Base-by-base conservation (phyloP, 148 eudicot genomes). In the Diospyros kaki region DNA sequence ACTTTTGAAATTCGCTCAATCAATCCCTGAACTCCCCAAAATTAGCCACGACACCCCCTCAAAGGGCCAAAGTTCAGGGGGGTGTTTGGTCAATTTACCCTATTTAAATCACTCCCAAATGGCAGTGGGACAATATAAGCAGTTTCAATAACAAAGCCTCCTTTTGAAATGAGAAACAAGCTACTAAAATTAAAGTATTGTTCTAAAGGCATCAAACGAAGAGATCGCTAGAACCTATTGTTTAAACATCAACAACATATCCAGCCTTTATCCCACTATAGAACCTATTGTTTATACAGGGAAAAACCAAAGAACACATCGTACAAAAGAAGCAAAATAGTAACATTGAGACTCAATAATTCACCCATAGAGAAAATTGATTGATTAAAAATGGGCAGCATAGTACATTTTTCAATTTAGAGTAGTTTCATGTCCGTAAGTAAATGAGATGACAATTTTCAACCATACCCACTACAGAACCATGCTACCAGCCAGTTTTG, bases 81-180 rank as follows among this genome's bases (percentile, higher is more conserved):
- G 28, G 28, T 28, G 28, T 28, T 28, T 28, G 28, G 28, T 28
- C 28, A 28, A 28, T 28, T 28, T 28, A 28, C 28, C 28, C 28
- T 28, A 48, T 48, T 48, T 48, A 48, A 8, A 48, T 48, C 4
- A 48, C 8, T 48, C 52, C 52, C 4, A 48, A 48, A 18, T 28
- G 41, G 10, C 7, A 67, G 10, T 28, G 41, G 10, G 9, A 67
- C 40, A 67, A 17, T 10, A 13, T 44, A 50, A 15, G 48, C 40
- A 71, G 51, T 12, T 68, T 9, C n/a, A 38, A 68, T 14, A 51
- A 56, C 12, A 64, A 64, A 59, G 43, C 66, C 28, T n/a, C 73
- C 50, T 28, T 2, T 48, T 8, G 4, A 48, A 40, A 41, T n/a
- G 2, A 58, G 74, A 71, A 71, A 58, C n/a, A 38, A 55, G 3